Conservation (phyloP, 352 stramenopile species). For the Phytophthora pini region DNA sequence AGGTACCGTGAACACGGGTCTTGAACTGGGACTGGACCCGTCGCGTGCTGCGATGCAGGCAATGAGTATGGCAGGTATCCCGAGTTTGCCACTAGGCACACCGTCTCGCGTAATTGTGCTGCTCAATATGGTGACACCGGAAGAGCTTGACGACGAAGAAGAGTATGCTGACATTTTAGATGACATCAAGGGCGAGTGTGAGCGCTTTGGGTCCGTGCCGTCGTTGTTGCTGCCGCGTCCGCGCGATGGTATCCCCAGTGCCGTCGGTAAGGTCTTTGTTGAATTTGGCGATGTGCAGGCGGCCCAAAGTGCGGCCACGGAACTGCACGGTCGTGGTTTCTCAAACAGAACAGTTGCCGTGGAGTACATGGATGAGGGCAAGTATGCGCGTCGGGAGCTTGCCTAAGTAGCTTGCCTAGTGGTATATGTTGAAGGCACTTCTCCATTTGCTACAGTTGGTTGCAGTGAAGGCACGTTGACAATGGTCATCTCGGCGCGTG, state of each 20-base stretch:
- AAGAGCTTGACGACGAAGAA: slow-evolving; percentile 95
- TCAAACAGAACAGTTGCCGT: slow-evolving; percentile 91
- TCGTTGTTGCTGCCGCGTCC: slow-evolving; percentile 82
- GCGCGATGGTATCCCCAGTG: slow-evolving; percentile 60
- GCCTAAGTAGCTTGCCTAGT: slow-evolving; percentile 32
- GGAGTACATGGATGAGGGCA: slow-evolving; percentile 89
- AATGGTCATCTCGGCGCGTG: slow-evolving; percentile 7
- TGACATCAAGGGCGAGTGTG: slow-evolving; percentile 97
- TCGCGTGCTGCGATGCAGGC: slow-evolving; percentile 73
- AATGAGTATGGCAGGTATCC: slow-evolving; percentile 68
- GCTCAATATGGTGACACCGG: slow-evolving; percentile 97
- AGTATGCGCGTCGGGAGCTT: slow-evolving; percentile 87
- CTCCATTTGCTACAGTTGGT: slow-evolving; percentile 8
- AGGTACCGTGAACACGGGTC: slow-evolving; percentile 69
- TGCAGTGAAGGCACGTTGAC: slow-evolving; percentile 11
- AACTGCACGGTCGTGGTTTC: slow-evolving; percentile 94
- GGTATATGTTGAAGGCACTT: slow-evolving; percentile 9
- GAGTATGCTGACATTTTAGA: slow-evolving; percentile 96
- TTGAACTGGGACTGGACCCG: slow-evolving; percentile 74
- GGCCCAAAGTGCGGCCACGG: slow-evolving; percentile 80
- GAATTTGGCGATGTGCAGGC: slow-evolving; percentile 90
- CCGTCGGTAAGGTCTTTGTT: slow-evolving; percentile 92
- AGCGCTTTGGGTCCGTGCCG: slow-evolving; percentile 84
- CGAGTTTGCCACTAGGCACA: slow-evolving; percentile 59
- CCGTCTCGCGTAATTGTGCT: slow-evolving; percentile 93